phyloP scores from a whole-genome alignment of 148 eudicot genomes.

The Dysphania ambrosioides region DNA sequence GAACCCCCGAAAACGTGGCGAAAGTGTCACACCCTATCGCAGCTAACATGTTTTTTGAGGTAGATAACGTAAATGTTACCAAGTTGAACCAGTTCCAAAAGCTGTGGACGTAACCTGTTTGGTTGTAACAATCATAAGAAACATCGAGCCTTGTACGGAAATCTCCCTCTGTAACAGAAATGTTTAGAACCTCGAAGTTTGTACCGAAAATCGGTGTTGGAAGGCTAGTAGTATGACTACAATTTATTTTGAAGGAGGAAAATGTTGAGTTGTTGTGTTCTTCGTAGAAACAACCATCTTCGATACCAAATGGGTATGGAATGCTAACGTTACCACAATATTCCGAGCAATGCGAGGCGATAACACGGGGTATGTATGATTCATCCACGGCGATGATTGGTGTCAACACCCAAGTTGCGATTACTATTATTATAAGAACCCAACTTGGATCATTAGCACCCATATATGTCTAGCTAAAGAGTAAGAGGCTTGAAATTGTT shows the following conservation, averaged over 20 bases:
- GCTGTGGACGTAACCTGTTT: not conserved
- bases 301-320: slow-evolving; percentile 30
- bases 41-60: not conserved
- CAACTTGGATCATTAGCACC: not conserved
- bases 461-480: no score
- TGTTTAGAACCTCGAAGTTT: not conserved
- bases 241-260: not conserved
- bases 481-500: no score
- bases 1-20: not conserved
- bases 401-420: not conserved
- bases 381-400: not conserved
- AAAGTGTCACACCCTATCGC: slow-evolving; percentile 17
- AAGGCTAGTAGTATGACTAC: not conserved
- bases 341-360: slow-evolving; percentile 20
- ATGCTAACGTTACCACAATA: slow-evolving; percentile 21
- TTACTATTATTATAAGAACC: not conserved
- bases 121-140: not conserved
- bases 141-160: not conserved
- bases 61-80: not conserved
- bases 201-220: slow-evolving; percentile 9
- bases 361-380: not conserved
- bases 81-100: not conserved
- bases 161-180: not conserved
- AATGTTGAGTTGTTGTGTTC: not conserved
- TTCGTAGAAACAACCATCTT: slow-evolving; percentile 21